Conservation (phyloP, 139 green algal species). For the Eudorina sp. region DNA sequence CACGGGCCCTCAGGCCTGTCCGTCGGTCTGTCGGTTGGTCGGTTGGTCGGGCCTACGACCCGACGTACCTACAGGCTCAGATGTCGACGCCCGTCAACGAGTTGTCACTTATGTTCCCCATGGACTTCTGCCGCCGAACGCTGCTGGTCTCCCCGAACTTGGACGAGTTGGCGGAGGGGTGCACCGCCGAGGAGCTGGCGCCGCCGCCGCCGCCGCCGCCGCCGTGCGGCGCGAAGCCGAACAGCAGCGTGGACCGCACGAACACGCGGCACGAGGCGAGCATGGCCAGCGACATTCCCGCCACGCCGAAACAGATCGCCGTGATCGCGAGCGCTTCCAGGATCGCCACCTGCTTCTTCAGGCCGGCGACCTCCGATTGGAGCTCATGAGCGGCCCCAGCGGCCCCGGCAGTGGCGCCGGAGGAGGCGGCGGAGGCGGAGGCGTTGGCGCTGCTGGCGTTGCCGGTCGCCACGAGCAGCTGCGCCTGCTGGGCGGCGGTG, state of each 20-base stretch:
- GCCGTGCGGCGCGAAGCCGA: too few relatives aligned
- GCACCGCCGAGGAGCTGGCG: not conserved
- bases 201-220: too few relatives aligned
- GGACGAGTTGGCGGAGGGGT: not conserved
- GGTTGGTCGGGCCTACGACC: too few relatives aligned
- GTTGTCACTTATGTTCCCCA: not conserved
- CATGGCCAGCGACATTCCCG: not conserved
- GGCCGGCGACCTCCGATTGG: not conserved
- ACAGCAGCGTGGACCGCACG: not conserved
- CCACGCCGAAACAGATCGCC: conserved; percentile 33
- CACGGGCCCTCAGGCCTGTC: too few relatives aligned
- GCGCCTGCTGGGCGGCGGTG: not conserved
- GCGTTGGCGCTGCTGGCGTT: not conserved
- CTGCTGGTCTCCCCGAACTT: not conserved
- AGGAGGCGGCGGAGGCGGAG: not conserved
- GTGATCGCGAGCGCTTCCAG: conserved; percentile 30
- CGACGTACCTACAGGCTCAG: too few relatives aligned
- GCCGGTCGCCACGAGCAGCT: too few relatives aligned
- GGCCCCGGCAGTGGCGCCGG: not conserved
- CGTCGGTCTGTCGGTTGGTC: too few relatives aligned
- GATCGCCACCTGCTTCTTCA: conserved; percentile 29
- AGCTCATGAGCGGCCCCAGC: conserved; percentile 20
- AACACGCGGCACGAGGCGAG: conserved; percentile 43
- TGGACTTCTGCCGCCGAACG: not conserved
- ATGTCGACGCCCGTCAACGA: too few relatives aligned